phyloP scores from a whole-genome alignment of 2,329 filamentous ascomycete species.

The Periconia digitata region DNA sequence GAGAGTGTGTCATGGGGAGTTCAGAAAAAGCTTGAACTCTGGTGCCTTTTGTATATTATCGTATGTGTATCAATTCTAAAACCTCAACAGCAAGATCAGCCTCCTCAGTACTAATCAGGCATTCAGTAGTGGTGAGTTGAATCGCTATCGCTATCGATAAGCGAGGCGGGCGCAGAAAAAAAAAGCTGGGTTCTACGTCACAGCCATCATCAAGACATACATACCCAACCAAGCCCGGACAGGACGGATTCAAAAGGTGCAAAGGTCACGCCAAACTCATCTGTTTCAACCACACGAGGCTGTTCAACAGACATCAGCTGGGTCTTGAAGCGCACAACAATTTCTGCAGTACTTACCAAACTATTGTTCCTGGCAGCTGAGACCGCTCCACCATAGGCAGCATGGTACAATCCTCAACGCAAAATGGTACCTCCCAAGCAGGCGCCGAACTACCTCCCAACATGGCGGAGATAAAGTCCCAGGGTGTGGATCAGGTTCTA shows the following conservation, averaged over 20 bases:
- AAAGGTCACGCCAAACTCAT: too few relatives aligned
- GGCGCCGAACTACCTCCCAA: constrained; percentile 57
- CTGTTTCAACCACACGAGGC: background rate
- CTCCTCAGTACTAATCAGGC: too few relatives aligned
- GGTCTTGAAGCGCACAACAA: too few relatives aligned
- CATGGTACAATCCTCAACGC: constrained; percentile 20
- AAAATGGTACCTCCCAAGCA: constrained; percentile 21
- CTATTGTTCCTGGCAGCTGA: background rate
- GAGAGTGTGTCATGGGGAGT: too few relatives aligned
- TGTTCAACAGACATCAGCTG: background rate
- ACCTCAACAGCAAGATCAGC: too few relatives aligned
- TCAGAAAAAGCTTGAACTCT: too few relatives aligned
- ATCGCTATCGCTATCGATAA: background rate
- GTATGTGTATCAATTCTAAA: too few relatives aligned
- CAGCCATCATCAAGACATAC: background rate
- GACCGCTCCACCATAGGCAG: background rate
- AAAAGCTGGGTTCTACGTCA: background rate
- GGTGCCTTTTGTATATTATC: too few relatives aligned
- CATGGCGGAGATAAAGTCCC: constrained; percentile 59
- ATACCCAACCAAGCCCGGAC: background rate
- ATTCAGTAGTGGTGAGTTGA: too few relatives aligned
- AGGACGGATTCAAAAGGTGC: background rate
- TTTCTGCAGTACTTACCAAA: too few relatives aligned
- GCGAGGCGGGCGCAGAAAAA: background rate
- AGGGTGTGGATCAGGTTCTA: constrained; percentile 62